phyloP scores from a whole-genome alignment of 768 basidiomycete genomes.

The Amanita polypyramis region DNA sequence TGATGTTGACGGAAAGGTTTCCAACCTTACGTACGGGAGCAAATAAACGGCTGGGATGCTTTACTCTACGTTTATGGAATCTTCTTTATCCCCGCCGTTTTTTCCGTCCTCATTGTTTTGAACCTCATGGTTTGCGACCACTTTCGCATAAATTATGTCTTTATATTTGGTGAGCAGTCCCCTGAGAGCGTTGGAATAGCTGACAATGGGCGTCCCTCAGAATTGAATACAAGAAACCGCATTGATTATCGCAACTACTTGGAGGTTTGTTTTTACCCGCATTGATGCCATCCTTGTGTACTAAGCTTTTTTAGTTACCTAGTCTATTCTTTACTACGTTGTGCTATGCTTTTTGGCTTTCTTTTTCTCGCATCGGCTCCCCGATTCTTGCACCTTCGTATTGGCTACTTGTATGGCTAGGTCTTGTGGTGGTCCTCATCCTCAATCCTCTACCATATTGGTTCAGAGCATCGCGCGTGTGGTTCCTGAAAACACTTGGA shows the following conservation, averaged over 20 bases:
- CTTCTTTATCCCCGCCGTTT: conserved; percentile 62
- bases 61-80: conserved; percentile 74
- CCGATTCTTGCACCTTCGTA: conserved; percentile 48
- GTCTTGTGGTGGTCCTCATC: conserved; percentile 43
- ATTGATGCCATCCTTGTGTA: not conserved
- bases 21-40: conserved; percentile 35
- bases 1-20: conserved; percentile 34
- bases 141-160: conserved; percentile 84
- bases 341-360: conserved; percentile 76
- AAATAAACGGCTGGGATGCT: conserved; percentile 60
- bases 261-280: conserved; percentile 25
- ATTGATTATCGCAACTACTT: conserved; percentile 73
- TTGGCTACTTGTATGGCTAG: conserved; percentile 82
- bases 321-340: conserved; percentile 68
- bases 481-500: conserved; percentile 60
- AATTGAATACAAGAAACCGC: conserved; percentile 58
- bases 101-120: conserved; percentile 68
- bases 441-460: conserved; percentile 70
- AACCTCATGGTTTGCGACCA: conserved; percentile 74
- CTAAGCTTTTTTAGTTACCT: conserved; percentile 46
- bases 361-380: conserved; percentile 55
- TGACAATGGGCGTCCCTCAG: conserved; percentile 25
- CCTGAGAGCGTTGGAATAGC: not conserved
- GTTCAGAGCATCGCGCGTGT: conserved; percentile 60
- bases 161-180: conserved; percentile 63